These are phyloP conservation scores for Lachancea cidri DNA, from an alignment of 805 yeast genomes.

Conservation along the genomic window DNA sequence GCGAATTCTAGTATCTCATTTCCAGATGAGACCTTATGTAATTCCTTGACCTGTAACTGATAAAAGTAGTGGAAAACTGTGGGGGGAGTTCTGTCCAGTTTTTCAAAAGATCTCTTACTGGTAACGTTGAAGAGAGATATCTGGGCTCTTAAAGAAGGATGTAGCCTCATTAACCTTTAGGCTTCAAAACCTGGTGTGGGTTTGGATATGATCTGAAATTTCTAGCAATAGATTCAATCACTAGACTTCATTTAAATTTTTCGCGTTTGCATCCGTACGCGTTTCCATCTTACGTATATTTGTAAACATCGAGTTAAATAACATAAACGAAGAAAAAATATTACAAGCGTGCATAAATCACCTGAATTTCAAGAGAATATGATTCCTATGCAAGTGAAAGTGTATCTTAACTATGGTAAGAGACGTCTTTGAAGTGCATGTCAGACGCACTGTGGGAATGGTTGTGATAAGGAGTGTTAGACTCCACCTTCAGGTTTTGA, in stretches of 20 bases:
- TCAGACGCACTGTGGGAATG: conserved; percentile 4
- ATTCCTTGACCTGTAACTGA: conserved; percentile 13
- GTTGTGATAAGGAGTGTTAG: conserved; percentile 7
- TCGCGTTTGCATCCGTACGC: background rate
- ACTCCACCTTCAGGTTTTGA: conserved; percentile 14
- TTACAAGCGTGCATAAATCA: background rate
- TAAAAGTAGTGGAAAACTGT: conserved; percentile 24
- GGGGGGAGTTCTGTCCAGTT: conserved; percentile 13
- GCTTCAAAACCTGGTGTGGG: too few species aligned
- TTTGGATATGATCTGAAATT: too few species aligned
- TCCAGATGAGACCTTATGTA: conserved; percentile 5
- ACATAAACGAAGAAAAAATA: background rate
- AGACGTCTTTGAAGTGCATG: conserved; percentile 5
- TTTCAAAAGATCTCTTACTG: conserved; percentile 17
- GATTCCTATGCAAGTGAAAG: background rate
- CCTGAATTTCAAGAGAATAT: too few species aligned
- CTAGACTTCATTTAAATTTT: too few species aligned
- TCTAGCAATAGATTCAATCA: too few species aligned
- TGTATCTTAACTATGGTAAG: conserved; percentile 1
- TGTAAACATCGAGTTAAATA: background rate
- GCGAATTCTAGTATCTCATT: conserved; percentile 8
- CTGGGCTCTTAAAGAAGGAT: conserved; percentile 9
- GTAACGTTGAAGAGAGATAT: conserved; percentile 12
- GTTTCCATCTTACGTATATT: background rate
- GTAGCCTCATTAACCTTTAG: conserved; percentile 6